These are phyloP conservation scores for Aspergillus carlsbadensis DNA, from an alignment of 495 filamentous ascomycete genomes.

Conservation along the genomic window DNA sequence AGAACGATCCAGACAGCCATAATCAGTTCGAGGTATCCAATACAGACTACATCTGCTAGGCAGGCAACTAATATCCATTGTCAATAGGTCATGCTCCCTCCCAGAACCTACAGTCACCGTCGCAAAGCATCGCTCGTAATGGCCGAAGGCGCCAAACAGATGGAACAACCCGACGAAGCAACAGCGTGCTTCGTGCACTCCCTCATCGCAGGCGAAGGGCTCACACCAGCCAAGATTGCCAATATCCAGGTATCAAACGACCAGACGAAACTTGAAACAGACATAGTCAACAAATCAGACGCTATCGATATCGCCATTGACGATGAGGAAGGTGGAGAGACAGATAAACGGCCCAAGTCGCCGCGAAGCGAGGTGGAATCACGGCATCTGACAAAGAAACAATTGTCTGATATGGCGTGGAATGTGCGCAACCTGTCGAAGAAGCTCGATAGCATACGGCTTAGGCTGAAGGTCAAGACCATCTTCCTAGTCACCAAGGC, in stretches of 20 bases:
- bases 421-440: slow-evolving; percentile 89
- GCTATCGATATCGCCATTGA: slow-evolving; percentile 20
- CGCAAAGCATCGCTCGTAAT: slow-evolving; percentile 81
- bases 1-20: slow-evolving; percentile 44
- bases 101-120: slow-evolving; percentile 63
- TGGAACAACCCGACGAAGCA: slow-evolving; percentile 42
- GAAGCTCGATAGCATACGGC: slow-evolving; percentile 71
- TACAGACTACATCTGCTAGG: background rate
- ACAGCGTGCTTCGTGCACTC: slow-evolving; percentile 85
- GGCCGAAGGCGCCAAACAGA: slow-evolving; percentile 44
- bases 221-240: slow-evolving; percentile 14
- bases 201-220: slow-evolving; percentile 59
- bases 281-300: slow-evolving; percentile 23
- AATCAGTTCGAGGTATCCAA: slow-evolving; percentile 48
- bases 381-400: slow-evolving; percentile 81
- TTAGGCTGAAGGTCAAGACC: slow-evolving; percentile 76
- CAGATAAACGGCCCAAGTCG: slow-evolving; percentile 25
- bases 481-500: slow-evolving; percentile 90
- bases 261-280: slow-evolving; percentile 15
- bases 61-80: background rate
- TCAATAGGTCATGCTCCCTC: slow-evolving; percentile 69
- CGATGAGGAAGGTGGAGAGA: slow-evolving; percentile 16
- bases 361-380: slow-evolving; percentile 47
- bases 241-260: slow-evolving; percentile 12
- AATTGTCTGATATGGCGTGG: slow-evolving; percentile 94